These are phyloP conservation scores for Saussurea involucrata DNA, from an alignment of 129 eudicot genomes.

Conservation along the genomic window DNA sequence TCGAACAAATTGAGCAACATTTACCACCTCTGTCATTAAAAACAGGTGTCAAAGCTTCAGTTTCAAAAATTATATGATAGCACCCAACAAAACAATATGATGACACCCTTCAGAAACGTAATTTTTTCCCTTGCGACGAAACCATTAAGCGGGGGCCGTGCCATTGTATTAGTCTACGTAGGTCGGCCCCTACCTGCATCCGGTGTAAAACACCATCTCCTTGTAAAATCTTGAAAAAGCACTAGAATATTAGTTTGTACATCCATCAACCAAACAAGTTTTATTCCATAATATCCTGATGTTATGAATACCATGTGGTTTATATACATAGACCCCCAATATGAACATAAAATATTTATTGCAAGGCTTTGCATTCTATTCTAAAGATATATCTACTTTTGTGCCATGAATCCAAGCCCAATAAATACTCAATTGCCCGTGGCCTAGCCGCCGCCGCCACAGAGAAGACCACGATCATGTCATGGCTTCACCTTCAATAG, in stretches of 20 bases:
- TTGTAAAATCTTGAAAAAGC: neutral
- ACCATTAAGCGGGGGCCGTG: no score
- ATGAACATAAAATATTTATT: conserved; percentile 11
- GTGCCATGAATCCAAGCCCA: conserved; percentile 22
- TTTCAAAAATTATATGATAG: no score
- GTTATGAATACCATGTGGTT: neutral
- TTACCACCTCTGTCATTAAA: no score
- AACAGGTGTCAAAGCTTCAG: no score
- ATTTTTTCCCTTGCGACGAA: no score
- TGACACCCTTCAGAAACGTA: no score
- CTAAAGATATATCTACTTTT: conserved; percentile 6
- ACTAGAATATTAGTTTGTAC: conserved; percentile 11
- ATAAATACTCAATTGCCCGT: neutral
- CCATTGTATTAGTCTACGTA: no score
- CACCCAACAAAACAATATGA: no score
- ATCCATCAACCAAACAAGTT: conserved; percentile 24
- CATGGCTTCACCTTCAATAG: conserved; percentile 8
- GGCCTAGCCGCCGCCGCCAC: neutral
- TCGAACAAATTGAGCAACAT: no score
- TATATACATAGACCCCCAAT: conserved; percentile 10
- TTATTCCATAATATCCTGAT: conserved; percentile 15
- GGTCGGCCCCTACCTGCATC: neutral
- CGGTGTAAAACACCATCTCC: neutral
- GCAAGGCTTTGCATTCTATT: conserved; percentile 11
- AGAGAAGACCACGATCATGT: conserved; percentile 3